These are phyloP conservation scores for Eucalyptus guilfoylei DNA, from an alignment of 345 rosid genomes.

Conservation along the genomic window DNA sequence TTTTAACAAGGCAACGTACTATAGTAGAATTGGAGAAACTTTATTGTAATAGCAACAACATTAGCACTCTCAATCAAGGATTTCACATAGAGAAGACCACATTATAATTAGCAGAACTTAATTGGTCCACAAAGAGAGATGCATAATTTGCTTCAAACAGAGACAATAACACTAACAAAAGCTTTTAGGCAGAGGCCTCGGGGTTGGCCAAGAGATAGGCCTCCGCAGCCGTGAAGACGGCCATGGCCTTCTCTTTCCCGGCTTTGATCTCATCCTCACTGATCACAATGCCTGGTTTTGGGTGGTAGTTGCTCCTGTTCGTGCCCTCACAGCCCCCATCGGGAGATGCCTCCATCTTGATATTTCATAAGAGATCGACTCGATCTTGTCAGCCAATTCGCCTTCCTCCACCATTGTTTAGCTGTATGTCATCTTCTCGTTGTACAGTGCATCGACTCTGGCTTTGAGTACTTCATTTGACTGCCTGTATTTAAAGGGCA, in stretches of 20 bases:
- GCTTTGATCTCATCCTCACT: slow-evolving; percentile 9
- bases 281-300: slow-evolving; percentile 2
- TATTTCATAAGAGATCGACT: not conserved
- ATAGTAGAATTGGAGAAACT: not conserved
- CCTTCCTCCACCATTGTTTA: slow-evolving; percentile 5
- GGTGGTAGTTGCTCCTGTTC: slow-evolving; percentile 2
- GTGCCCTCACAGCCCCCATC: slow-evolving; percentile 7
- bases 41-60: not conserved
- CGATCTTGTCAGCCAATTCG: not conserved
- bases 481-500: not conserved
- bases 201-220: slow-evolving; percentile 21
- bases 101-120: not conserved
- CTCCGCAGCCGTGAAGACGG: slow-evolving; percentile 13
- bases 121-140: not conserved
- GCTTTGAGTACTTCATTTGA: not conserved
- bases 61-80: not conserved
- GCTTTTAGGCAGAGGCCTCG: not conserved
- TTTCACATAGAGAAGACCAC: not conserved
- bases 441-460: not conserved
- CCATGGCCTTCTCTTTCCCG: slow-evolving; percentile 8
- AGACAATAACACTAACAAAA: not conserved
- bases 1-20: not conserved
- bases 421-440: not conserved
- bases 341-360: not conserved
- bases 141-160: not conserved